Evolutionary conservation across 1,284 basidiomycete species (phyloP), one percentile per base, ranked within the genome.

Genomic region (Leccinum colubrinum): DNA sequence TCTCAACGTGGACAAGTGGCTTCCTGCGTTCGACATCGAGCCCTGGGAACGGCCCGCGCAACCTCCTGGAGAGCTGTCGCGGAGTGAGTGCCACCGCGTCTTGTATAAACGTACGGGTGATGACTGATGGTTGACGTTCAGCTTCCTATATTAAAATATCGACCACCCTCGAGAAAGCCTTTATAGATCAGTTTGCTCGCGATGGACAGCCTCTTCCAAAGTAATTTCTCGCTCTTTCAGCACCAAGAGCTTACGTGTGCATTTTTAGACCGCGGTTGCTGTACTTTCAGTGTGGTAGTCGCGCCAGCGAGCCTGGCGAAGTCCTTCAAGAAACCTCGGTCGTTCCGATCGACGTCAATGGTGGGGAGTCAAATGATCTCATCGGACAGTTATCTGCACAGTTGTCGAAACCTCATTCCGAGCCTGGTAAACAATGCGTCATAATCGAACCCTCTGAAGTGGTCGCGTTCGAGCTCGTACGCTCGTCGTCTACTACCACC

Each of bases 391-490:
- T 91, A n/a, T 79, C 84, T 6, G 74, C 79, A 12, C 81, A 80
- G 61, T 71, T 88, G 20, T 79, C 75, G 2, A 74, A 73, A 6
- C 64, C 64, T 60, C 66, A 59, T 50, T 62, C 65, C 30, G 62
- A 62, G 37, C 43, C 55, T 25, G 59, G 66, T 35, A 76, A 76
- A 11, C 81, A 83, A 65, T 80, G 84, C 25, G 81, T 86, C 33
- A 88, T 90, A 62, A 76, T 83, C 25, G 78, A 81, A 53, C 79
- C 86, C 1, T 86, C 87, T 6, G 83, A 86, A 43, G 77, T 89
- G 35, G 78, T 90, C 50, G 79, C 81, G 0, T 91, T 91, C 70
- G 78, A 85, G 46, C 77, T 90, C 22, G 78, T 77, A 52, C 65
- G 68, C 48, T 62, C 67, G 51, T 61, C 65, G 3, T 39, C 64